Conservation (phyloP, 768 basidiomycete genomes). For the Mycena alexandri region DNA sequence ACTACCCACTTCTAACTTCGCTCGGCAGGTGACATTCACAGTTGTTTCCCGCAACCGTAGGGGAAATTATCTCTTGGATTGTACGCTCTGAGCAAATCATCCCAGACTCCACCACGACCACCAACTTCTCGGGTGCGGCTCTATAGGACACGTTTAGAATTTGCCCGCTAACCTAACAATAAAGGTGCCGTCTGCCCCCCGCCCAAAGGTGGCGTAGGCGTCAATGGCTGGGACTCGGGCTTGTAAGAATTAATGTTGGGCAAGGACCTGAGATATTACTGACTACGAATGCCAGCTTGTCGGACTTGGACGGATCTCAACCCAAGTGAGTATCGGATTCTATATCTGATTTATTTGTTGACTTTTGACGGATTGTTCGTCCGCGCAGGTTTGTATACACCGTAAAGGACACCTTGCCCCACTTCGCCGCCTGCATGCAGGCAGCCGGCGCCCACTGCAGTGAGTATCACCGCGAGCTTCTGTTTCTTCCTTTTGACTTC, state of each 20-base stretch:
- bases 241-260: slow-evolving; percentile 26
- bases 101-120: slow-evolving; percentile 38
- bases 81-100: not conserved
- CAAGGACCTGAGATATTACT: not conserved
- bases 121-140: slow-evolving; percentile 29
- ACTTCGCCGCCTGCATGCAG: slow-evolving; percentile 40
- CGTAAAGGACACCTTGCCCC: slow-evolving; percentile 32
- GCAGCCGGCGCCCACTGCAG: slow-evolving; percentile 37
- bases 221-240: slow-evolving; percentile 38
- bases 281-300: slow-evolving; percentile 15
- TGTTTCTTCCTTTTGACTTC: not conserved
- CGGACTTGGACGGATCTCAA: slow-evolving; percentile 32
- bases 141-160: too few species aligned
- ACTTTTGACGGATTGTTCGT: too few species aligned
- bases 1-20: not conserved
- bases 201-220: slow-evolving; percentile 36
- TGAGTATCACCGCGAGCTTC: not conserved
- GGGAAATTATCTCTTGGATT: not conserved
- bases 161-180: too few species aligned
- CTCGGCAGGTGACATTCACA: not conserved
- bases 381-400: slow-evolving; percentile 24
- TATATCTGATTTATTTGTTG: too few species aligned
- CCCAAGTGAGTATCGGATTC: not conserved
- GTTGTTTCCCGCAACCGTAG: slow-evolving; percentile 35
- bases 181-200: slow-evolving; percentile 37